These are phyloP conservation scores for Eucalyptus pauciflora DNA, from an alignment of 345 rosid genomes.

Conservation along the genomic window DNA sequence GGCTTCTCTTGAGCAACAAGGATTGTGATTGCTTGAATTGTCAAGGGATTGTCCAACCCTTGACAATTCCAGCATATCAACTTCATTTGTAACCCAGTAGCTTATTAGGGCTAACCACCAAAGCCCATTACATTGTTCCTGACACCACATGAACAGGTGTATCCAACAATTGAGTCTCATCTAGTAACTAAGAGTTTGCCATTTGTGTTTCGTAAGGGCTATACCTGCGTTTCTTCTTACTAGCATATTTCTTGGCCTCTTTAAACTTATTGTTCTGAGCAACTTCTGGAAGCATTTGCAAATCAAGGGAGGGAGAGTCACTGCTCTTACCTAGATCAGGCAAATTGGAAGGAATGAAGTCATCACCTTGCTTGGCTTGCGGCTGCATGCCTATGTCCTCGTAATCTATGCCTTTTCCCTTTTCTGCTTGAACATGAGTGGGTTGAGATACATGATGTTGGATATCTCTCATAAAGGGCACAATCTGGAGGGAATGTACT, in stretches of 20 bases:
- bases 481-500: not conserved
- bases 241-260: not conserved
- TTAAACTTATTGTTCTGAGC: too few relatives aligned
- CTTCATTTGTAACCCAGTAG: not conserved
- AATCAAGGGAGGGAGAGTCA: not conserved
- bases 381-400: rapidly evolving
- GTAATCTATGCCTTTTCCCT: not conserved
- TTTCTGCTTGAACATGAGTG: not conserved
- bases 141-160: not conserved
- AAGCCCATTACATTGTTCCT: not conserved
- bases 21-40: not conserved
- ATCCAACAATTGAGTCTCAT: too few relatives aligned
- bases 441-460: not conserved
- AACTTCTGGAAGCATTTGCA: too few relatives aligned
- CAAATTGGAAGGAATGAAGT: not conserved
- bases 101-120: not conserved
- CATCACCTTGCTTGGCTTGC: not conserved
- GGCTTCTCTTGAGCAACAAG: not conserved
- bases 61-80: not conserved
- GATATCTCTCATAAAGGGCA: not conserved
- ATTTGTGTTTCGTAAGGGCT: too few relatives aligned
- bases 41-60: not conserved
- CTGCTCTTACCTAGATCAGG: not conserved
- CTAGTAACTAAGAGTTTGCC: not conserved
- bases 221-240: not conserved